Evolutionary conservation across 192 early-diverging fungal species (phyloP).

Genomic region (Jimgerdemannia lactiflua): DNA sequence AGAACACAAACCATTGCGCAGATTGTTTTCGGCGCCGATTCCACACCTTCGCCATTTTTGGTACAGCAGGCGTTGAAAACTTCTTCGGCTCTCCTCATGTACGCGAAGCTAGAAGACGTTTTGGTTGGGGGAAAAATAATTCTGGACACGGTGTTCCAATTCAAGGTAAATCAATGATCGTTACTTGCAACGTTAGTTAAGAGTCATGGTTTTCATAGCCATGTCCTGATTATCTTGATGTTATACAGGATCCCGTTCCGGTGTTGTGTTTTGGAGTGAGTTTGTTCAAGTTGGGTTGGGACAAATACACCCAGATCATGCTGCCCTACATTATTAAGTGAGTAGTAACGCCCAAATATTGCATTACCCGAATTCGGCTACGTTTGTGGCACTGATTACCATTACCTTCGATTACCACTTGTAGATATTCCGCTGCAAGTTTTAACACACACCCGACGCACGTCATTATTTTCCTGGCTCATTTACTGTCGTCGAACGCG

Average conservation of each 20-base stretch:
- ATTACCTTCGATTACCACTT: background rate
- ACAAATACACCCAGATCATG: slow-evolving; percentile 70
- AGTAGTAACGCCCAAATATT: slow-evolving; percentile 1
- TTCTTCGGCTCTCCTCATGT: slow-evolving; percentile 22
- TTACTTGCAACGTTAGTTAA: background rate
- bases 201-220: too few relatives aligned
- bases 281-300: slow-evolving; percentile 61
- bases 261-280: slow-evolving; percentile 68
- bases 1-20: slow-evolving; percentile 34
- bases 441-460: slow-evolving; percentile 30
- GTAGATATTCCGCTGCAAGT: slow-evolving; percentile 40
- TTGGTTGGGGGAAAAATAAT: slow-evolving; percentile 25
- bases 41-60: slow-evolving; percentile 19
- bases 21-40: slow-evolving; percentile 21
- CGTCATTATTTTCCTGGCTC: slow-evolving; percentile 45
- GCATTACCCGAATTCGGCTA: background rate
- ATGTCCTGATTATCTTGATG: background rate
- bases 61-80: slow-evolving; percentile 21
- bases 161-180: background rate
- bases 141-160: slow-evolving; percentile 22
- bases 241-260: slow-evolving; percentile 41
- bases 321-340: slow-evolving; percentile 65
- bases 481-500: slow-evolving; percentile 36
- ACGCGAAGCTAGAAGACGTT: slow-evolving; percentile 26
- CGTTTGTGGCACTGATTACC: too few relatives aligned